Evolutionary conservation across 768 basidiomycete genomes (phyloP).

Genomic region (Russula virescens): DNA sequence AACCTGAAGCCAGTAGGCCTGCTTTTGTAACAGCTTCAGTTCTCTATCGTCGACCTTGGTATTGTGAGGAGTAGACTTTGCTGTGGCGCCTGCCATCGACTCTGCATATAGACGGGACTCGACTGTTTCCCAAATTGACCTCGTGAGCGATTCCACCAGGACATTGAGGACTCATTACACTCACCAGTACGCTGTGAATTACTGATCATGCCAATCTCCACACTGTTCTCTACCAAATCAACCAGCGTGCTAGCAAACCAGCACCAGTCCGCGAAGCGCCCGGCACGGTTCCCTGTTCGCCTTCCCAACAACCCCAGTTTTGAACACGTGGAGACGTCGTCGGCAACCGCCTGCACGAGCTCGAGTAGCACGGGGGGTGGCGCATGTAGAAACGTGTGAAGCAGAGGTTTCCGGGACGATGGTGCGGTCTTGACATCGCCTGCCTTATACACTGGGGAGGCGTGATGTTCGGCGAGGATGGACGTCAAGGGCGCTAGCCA

Average conservation of each 20-base stretch:
- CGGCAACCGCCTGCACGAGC: conserved; percentile 64
- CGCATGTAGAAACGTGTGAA: conserved; percentile 71
- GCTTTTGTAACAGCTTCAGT: conserved; percentile 56
- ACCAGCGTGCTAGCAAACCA: conserved; percentile 79
- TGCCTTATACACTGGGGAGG: conserved; percentile 56
- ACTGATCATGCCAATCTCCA: conserved; percentile 68
- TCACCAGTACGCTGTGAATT: conserved; percentile 59
- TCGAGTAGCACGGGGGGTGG: conserved; percentile 80
- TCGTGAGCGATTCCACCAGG: conserved; percentile 7
- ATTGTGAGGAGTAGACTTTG: conserved; percentile 58
- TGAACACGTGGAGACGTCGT: conserved; percentile 76
- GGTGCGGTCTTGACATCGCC: conserved; percentile 28
- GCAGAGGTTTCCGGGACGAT: conserved; percentile 45
- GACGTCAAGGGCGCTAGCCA: conserved; percentile 74
- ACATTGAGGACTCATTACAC: conserved; percentile 3
- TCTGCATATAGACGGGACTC: conserved; percentile 68
- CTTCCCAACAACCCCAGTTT: conserved; percentile 63
- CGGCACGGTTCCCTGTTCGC: conserved; percentile 61
- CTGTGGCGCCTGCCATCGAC: conserved; percentile 63
- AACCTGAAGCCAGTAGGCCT: conserved; percentile 72
- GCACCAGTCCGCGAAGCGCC: conserved; percentile 76
- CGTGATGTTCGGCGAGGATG: conserved; percentile 63
- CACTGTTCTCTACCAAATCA: conserved; percentile 75
- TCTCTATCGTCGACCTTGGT: conserved; percentile 65
- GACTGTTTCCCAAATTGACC: conserved; percentile 37